phyloP scores from a whole-genome alignment of 805 yeast genomes.

The Candida gorgasii region DNA sequence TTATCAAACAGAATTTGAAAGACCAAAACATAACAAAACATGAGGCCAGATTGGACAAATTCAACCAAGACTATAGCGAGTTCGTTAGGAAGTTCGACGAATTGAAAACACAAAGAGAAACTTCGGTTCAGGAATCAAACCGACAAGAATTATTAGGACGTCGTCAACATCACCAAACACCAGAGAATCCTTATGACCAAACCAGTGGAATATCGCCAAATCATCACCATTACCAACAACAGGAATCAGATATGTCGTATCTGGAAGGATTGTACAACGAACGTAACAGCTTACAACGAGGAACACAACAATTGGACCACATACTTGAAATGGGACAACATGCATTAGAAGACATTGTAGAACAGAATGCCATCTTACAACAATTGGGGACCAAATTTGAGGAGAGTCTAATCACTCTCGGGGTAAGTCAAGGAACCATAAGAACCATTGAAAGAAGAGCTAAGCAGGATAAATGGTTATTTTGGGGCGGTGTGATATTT shows the following conservation, averaged over 20 bases:
- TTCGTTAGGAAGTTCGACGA: slow-evolving; percentile 51
- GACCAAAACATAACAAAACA: slow-evolving; percentile 56
- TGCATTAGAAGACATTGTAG: slow-evolving; percentile 82
- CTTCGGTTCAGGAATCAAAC: slow-evolving; percentile 44
- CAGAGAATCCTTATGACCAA: slow-evolving; percentile 53
- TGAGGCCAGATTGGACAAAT: slow-evolving; percentile 52
- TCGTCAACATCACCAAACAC: slow-evolving; percentile 29
- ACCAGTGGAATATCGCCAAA: slow-evolving; percentile 11
- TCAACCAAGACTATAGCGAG: slow-evolving; percentile 49
- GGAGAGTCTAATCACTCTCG: slow-evolving; percentile 73
- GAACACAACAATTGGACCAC: slow-evolving; percentile 82
- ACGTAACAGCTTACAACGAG: slow-evolving; percentile 58
- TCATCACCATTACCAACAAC: slow-evolving; percentile 24
- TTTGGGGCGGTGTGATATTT: slow-evolving; percentile 69
- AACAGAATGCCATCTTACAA: slow-evolving; percentile 73
- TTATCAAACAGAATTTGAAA: slow-evolving; percentile 59
- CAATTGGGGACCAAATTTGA: slow-evolving; percentile 64
- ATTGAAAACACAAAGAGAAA: slow-evolving; percentile 59
- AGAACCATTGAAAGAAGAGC: slow-evolving; percentile 78
- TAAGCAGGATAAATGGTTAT: slow-evolving; percentile 81
- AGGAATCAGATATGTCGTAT: slow-evolving; percentile 34
- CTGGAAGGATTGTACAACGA: slow-evolving; percentile 74
- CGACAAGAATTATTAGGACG: slow-evolving; percentile 59
- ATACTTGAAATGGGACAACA: slow-evolving; percentile 86
- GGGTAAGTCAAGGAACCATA: slow-evolving; percentile 84